These are phyloP conservation scores for Dioscorea cayenensis DNA, from an alignment of 116 monocot genomes.

Conservation along the genomic window DNA sequence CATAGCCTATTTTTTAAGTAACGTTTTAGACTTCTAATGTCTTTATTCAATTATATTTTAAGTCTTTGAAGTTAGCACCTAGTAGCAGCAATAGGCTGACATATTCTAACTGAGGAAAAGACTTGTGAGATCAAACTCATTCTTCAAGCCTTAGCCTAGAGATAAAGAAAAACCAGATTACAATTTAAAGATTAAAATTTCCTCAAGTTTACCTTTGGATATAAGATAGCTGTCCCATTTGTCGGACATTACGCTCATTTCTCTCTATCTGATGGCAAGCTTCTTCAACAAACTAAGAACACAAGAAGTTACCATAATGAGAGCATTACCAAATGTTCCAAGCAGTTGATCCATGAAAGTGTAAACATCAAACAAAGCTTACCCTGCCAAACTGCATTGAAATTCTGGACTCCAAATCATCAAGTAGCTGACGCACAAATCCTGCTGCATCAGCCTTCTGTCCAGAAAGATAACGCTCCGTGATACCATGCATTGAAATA, in stretches of 20 bases:
- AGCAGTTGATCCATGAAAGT: not conserved
- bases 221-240: conserved; percentile 76
- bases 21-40: no score
- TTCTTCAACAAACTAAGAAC: conserved; percentile 91
- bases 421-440: conserved; percentile 85
- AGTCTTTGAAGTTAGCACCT: no score
- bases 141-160: not conserved
- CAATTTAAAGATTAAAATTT: not conserved
- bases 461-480: conserved; percentile 94
- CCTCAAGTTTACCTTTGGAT: conserved; percentile 61
- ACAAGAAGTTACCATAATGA: not conserved
- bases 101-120: not conserved
- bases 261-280: conserved; percentile 94
- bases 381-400: conserved; percentile 78
- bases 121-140: not conserved
- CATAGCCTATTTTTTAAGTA: no score
- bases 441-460: conserved; percentile 99
- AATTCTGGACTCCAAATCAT: conserved; percentile 78
- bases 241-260: conserved; percentile 77
- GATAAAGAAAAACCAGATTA: not conserved
- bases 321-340: not conserved
- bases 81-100: not conserved
- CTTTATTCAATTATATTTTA: no score
- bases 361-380: not conserved
- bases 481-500: conserved; percentile 98